A percentile compares a stretch with the other conserved stretches of the same genome.
phyloP scores from a whole-genome alignment of 2,329 filamentous ascomycete genomes.

The Daldinia eschscholtzii region DNA sequence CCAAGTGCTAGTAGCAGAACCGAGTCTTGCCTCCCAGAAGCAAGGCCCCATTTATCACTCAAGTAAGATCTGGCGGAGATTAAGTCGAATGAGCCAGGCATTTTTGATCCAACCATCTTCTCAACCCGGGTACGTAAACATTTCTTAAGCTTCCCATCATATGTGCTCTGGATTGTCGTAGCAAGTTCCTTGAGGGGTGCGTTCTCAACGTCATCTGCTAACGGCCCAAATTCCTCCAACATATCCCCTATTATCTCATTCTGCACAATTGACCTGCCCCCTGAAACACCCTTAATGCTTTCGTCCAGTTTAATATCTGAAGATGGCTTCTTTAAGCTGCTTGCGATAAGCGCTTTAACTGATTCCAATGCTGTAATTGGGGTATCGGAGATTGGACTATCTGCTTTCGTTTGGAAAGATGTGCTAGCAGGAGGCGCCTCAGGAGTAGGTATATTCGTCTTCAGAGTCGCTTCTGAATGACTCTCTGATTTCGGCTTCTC shows the following conservation, averaged over 20 bases:
- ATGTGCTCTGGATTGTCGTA: conserved; percentile 48
- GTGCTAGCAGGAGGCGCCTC: conserved; percentile 14
- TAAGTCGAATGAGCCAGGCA: conserved; percentile 41
- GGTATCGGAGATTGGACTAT: conserved; percentile 31
- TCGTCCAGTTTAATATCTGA: conserved; percentile 42
- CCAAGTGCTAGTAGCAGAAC: conserved; percentile 38
- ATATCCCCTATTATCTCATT: conserved; percentile 61
- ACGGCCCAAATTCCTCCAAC: conserved; percentile 55
- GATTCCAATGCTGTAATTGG: conserved; percentile 38
- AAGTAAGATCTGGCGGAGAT: conserved; percentile 35
- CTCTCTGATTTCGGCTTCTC: conserved; percentile 20
- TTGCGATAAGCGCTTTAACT: conserved; percentile 38
- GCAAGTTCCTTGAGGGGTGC: conserved; percentile 53
- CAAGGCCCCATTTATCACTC: conserved; percentile 39
- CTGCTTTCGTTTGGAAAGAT: conserved; percentile 23
- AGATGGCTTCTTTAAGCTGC: conserved; percentile 37
- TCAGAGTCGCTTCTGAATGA: neutral
- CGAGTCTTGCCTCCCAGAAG: conserved; percentile 40
- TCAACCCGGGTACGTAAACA: conserved; percentile 42
- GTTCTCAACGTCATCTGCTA: conserved; percentile 58
- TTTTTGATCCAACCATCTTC: conserved; percentile 43
- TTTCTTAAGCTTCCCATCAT: conserved; percentile 51
- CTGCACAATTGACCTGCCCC: conserved; percentile 56
- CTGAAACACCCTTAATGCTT: conserved; percentile 41
- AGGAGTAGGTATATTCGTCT: conserved; percentile 8